phyloP scores from a whole-genome alignment of 2,329 filamentous ascomycete species.

The Hymenoscyphus fructigenus region DNA sequence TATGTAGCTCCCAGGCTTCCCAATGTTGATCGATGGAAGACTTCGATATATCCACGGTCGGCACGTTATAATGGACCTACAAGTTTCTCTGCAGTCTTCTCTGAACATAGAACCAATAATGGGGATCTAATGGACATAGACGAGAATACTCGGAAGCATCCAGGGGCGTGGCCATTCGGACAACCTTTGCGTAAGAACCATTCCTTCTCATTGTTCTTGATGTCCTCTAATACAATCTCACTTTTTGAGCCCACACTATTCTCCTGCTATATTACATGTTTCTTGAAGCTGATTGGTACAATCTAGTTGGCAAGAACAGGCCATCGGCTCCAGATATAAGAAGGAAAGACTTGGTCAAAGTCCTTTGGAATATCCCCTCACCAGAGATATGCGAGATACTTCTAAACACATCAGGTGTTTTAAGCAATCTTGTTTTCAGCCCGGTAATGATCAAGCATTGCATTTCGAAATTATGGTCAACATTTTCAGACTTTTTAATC shows the following conservation, averaged over 20 bases:
- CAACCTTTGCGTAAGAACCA: slow-evolving; percentile 22
- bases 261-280: neutral
- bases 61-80: slow-evolving; percentile 31
- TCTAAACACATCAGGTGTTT: slow-evolving; percentile 12
- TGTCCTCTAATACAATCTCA: neutral
- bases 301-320: slow-evolving; percentile 23
- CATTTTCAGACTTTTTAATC: slow-evolving; percentile 24
- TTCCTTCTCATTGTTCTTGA: neutral
- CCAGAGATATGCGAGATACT: slow-evolving; percentile 28
- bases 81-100: slow-evolving; percentile 33
- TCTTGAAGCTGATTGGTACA: slow-evolving; percentile 6
- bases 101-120: slow-evolving; percentile 23
- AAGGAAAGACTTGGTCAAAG: slow-evolving; percentile 27
- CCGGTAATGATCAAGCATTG: slow-evolving; percentile 26
- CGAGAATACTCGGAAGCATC: slow-evolving; percentile 29
- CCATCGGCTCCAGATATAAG: slow-evolving; percentile 26
- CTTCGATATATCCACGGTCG: slow-evolving; percentile 25
- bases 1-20: neutral
- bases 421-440: slow-evolving; percentile 21
- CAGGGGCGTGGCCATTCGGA: slow-evolving; percentile 30
- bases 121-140: slow-evolving; percentile 29
- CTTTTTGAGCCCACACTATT: neutral
- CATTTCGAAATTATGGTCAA: slow-evolving; percentile 25
- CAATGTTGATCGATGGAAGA: slow-evolving; percentile 21
- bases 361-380: slow-evolving; percentile 30